Percentiles rank a stretch among this genome's conserved stretches.
Evolutionary conservation across 805 yeast genomes (phyloP).

Genomic region (Metschnikowia proteae): DNA sequence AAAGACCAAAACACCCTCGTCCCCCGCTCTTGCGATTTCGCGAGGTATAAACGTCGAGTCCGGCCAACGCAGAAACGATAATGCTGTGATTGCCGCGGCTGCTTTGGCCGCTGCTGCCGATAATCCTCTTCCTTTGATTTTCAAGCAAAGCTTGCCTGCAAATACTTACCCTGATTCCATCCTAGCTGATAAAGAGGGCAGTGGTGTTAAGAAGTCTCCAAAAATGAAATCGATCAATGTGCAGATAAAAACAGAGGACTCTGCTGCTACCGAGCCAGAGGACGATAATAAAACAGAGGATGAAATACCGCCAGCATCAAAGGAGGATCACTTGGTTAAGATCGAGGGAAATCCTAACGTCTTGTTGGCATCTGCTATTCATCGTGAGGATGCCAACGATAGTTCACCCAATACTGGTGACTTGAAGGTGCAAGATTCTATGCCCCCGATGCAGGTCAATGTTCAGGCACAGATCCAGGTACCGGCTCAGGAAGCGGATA

Average conservation of each 20-base stretch:
- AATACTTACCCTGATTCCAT: background rate
- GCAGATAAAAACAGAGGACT: constrained; percentile 6
- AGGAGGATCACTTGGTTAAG: constrained; percentile 4
- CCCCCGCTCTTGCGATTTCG: constrained; percentile 40
- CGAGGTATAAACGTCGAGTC: constrained; percentile 36
- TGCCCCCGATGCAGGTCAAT: background rate
- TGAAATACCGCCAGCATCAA: constrained; percentile 14
- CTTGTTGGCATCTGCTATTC: background rate
- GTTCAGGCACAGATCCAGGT: background rate
- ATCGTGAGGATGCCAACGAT: background rate
- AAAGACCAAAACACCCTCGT: constrained; percentile 10
- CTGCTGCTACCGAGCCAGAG: constrained; percentile 19
- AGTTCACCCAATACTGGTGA: background rate
- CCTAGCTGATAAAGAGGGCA: background rate
- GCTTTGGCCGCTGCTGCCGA: constrained; percentile 82
- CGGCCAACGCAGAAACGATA: constrained; percentile 34
- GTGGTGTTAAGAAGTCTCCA: background rate
- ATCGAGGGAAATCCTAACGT: background rate
- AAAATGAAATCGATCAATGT: background rate
- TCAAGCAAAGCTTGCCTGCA: constrained; percentile 13
- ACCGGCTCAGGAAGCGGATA: background rate
- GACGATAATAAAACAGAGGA: constrained; percentile 29
- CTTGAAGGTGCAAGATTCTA: background rate
- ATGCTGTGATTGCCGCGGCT: constrained; percentile 76
- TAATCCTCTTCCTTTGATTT: constrained; percentile 55